Conservation (phyloP, 768 basidiomycete genomes). For the Kwoniella sp. region DNA sequence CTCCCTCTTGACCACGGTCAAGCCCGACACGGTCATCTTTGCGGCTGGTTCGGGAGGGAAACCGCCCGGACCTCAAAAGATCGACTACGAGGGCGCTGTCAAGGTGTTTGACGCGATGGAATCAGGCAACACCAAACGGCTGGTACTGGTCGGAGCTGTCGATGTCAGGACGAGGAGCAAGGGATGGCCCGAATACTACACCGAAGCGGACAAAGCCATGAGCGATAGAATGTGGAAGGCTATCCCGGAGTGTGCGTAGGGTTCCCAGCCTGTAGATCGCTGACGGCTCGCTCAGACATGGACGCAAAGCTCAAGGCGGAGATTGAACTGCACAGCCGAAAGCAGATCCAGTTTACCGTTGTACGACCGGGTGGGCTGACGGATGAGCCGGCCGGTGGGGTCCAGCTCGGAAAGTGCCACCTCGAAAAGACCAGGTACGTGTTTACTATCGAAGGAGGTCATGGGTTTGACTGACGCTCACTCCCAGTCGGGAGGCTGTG, state of each 20-base stretch:
- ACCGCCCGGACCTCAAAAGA: constrained; percentile 54
- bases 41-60: constrained; percentile 59
- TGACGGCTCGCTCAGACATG: constrained; percentile 35
- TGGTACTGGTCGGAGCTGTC: constrained; percentile 61
- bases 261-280: background rate
- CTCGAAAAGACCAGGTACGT: constrained; percentile 55
- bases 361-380: constrained; percentile 62
- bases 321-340: constrained; percentile 54
- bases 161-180: constrained; percentile 56
- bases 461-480: constrained; percentile 27
- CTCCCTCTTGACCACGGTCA: constrained; percentile 51
- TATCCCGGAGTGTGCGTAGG: constrained; percentile 51
- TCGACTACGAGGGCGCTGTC: constrained; percentile 62
- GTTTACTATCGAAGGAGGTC: background rate
- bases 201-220: constrained; percentile 27
- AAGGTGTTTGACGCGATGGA: constrained; percentile 70
- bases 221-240: constrained; percentile 53
- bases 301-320: constrained; percentile 55
- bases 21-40: constrained; percentile 51
- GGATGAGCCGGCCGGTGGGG: constrained; percentile 57
- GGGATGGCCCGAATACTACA: constrained; percentile 35
- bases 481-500: constrained; percentile 57
- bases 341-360: constrained; percentile 63
- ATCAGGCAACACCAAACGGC: constrained; percentile 54
- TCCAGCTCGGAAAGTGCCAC: constrained; percentile 58